Conservation (phyloP, 2,329 filamentous ascomycete genomes). For the Ophiostoma tasmaniense region DNA sequence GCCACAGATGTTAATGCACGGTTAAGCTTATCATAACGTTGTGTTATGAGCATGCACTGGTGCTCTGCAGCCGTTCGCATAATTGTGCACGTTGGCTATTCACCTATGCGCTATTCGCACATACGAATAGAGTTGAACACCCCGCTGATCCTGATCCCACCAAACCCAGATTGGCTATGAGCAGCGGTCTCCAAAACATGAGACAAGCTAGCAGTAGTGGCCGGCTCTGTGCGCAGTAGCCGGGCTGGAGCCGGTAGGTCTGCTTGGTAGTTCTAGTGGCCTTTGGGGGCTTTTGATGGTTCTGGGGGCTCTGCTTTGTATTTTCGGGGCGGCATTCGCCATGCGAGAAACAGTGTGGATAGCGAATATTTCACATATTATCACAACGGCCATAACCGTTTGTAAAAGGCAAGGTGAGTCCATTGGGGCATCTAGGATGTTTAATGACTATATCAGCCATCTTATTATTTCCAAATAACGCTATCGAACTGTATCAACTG, state of each 20-base stretch:
- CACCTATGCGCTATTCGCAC: background rate
- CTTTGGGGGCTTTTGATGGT: background rate
- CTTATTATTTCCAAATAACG: background rate
- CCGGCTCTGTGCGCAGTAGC: background rate
- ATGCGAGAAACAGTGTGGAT: background rate
- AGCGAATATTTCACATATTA: background rate
- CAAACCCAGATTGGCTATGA: background rate
- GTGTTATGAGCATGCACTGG: background rate
- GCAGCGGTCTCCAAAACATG: background rate
- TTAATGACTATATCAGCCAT: background rate
- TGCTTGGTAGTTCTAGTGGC: background rate
- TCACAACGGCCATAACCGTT: background rate
- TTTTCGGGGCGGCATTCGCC: too few species aligned
- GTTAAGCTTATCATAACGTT: background rate
- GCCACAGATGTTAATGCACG: too few species aligned
- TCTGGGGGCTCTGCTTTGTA: too few species aligned
- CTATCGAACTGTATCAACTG: background rate
- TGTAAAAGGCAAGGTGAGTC: background rate
- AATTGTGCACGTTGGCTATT: background rate
- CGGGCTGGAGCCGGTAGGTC: background rate
- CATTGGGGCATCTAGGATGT: background rate
- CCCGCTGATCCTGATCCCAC: background rate
- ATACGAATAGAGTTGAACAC: background rate
- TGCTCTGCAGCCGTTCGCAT: background rate
- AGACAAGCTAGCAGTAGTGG: conserved; percentile 1